Conservation (phyloP, 768 basidiomycete species). For the Mycena amicta region DNA sequence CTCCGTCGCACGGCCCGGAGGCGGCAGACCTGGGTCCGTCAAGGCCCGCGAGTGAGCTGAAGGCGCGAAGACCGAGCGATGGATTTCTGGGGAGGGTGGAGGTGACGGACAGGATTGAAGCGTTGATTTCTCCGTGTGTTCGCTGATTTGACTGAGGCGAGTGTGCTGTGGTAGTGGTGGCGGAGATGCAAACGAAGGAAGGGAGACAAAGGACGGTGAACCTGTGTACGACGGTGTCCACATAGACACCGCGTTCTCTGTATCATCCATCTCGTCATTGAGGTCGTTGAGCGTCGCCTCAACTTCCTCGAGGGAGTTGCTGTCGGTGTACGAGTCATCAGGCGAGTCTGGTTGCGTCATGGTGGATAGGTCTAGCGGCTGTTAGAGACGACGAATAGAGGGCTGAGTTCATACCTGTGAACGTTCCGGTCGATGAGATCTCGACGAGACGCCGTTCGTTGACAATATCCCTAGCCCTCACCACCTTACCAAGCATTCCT, state of each 20-base stretch:
- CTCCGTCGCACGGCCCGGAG: no score
- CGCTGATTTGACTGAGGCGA: conserved; percentile 76
- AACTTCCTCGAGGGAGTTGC: conserved; percentile 70
- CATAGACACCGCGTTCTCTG: conserved; percentile 71
- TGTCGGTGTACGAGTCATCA: conserved; percentile 50
- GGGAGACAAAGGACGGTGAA: conserved; percentile 52
- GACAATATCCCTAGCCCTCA: no score
- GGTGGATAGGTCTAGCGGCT: no score
- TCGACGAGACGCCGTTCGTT: no score
- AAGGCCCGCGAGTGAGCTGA: conserved; percentile 56
- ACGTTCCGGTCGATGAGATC: no score
- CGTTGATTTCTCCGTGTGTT: conserved; percentile 67
- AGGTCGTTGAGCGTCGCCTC: conserved; percentile 67
- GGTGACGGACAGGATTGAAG: conserved; percentile 43
- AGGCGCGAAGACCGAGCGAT: conserved; percentile 43
- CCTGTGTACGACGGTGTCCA: conserved; percentile 48
- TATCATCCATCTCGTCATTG: conserved; percentile 66
- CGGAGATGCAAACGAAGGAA: conserved; percentile 37
- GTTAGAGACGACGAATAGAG: no score
- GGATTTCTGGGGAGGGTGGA: conserved; percentile 55
- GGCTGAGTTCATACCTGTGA: no score
- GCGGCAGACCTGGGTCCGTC: conserved; percentile 59
- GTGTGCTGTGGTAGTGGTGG: conserved; percentile 38
- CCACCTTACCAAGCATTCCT: no score
- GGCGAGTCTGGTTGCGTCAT: conserved; percentile 4